Base-by-base conservation (phyloP, 352 stramenopile species). In the Phytophthora cactorum region DNA sequence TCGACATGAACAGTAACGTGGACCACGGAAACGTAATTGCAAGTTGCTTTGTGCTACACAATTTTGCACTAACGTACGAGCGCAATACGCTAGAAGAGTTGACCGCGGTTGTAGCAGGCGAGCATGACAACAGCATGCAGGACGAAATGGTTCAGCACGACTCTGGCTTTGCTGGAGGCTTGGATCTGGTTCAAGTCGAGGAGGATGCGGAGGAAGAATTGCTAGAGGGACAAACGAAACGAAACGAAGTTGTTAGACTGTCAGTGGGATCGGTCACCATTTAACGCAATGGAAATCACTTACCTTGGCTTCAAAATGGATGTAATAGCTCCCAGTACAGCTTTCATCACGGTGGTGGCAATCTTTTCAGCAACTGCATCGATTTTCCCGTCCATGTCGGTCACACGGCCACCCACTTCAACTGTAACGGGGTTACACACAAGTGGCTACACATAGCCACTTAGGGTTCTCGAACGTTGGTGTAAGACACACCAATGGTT, bases 121-220 rank as follows among this genome's bases (percentile, higher is more conserved):
- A 22, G 7, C 9, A 49, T 22, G 17, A 39, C 34, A 39, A 39
- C n/a, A 29, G 17, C n/a, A 49, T 28, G 43, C 5, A 29, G 3
- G 8, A 39, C 8, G 8, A 39, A 39, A 39, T 39, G 34, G 14
- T 49, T 28, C 43, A 9, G 3, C 43, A 49, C 43, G n/a, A 28
- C 15, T 15, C 28, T 14, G 9, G 9, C 43, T 9, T 5, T 49
- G 43, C 5, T 6, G 43, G 43, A 22, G n/a, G 3, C n/a, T 9
- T 17, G n/a, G 43, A 29, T 1, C n/a, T 29, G 8, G 10, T 49
- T 49, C 43, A 49, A 8, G 43, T 49, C n/a, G 43, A 49, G n/a
- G 43, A 49, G 17, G 43, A 49, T n/a, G 43, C 43, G 6, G 43
- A 49, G 15, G 43, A 49, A 29, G 43, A 49, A 14, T 22, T 49